Percentiles rank a stretch among this genome's conserved stretches.
Evolutionary conservation across 352 stramenopile species (phyloP).

Genomic region (Phytopythium aichiense): DNA sequence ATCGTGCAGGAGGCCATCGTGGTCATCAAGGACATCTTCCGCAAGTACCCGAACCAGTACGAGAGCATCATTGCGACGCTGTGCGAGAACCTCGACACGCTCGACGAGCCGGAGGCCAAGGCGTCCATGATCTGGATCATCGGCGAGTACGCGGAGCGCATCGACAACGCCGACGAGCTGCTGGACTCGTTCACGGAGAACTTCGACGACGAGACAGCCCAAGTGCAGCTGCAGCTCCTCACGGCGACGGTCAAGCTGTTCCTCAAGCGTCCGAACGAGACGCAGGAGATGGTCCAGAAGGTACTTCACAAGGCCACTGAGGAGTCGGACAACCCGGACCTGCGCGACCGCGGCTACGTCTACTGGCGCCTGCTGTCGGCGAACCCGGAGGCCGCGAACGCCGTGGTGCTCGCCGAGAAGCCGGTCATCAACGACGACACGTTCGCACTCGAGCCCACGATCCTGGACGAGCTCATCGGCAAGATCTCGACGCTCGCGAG

Average conservation of each 20-base stretch:
- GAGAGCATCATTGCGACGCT: slow-evolving; percentile 99
- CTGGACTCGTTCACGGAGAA: slow-evolving; percentile 98
- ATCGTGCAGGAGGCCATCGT: slow-evolving; percentile 99
- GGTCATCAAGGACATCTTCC: slow-evolving; percentile 99
- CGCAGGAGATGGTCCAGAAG: slow-evolving; percentile 96
- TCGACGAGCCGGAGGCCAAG: slow-evolving; percentile 99
- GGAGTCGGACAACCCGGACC: slow-evolving; percentile 98
- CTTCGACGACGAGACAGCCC: slow-evolving; percentile 96
- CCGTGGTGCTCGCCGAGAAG: slow-evolving; percentile 98
- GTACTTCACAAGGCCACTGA: slow-evolving; percentile 98
- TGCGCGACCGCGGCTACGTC: slow-evolving; percentile 98
- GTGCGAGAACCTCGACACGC: slow-evolving; percentile 99
- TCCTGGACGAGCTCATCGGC: slow-evolving; percentile 95
- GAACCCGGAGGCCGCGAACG: slow-evolving; percentile 97
- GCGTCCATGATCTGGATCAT: slow-evolving; percentile 99
- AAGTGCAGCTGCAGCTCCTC: slow-evolving; percentile 97
- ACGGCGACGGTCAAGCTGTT: slow-evolving; percentile 99
- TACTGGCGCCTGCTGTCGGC: slow-evolving; percentile 99
- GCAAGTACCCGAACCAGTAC: slow-evolving; percentile 99
- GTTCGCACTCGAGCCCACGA: slow-evolving; percentile 91
- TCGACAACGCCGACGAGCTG: slow-evolving; percentile 99
- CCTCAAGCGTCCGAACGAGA: slow-evolving; percentile 93
- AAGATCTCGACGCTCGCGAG: slow-evolving; percentile 97
- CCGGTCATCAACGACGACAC: slow-evolving; percentile 99
- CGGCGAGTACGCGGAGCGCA: slow-evolving; percentile 98